Percentiles rank a stretch among this genome's conserved stretches.
phyloP scores from a whole-genome alignment of 176 grass and related monocot genomes.

The Musa acuminata region DNA sequence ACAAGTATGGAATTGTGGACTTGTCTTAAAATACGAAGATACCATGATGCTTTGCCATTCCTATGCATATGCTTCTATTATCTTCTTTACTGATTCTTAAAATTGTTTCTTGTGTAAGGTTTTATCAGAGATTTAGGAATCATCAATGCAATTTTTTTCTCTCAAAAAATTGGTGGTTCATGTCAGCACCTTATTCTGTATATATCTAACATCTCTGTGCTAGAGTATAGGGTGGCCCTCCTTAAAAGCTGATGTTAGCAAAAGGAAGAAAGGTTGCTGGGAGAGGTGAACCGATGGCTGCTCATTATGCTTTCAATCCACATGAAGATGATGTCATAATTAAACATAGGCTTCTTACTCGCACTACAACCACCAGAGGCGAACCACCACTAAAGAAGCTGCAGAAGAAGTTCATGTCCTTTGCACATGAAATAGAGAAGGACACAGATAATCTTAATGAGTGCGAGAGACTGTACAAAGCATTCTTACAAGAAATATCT shows the following conservation, averaged over 20 bases:
- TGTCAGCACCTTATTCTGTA: neutral
- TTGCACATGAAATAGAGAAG: conserved; percentile 70
- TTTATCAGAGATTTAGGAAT: too few relatives aligned
- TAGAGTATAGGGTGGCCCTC: neutral
- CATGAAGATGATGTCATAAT: conserved; percentile 78
- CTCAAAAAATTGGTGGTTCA: too few relatives aligned
- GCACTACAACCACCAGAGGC: conserved; percentile 78
- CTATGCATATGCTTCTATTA: too few relatives aligned
- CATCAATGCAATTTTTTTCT: too few relatives aligned
- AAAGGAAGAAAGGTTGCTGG: conserved; percentile 67
- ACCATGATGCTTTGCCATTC: too few relatives aligned
- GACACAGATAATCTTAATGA: conserved; percentile 43
- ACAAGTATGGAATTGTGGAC: too few relatives aligned
- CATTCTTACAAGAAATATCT: conserved; percentile 78
- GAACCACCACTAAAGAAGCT: conserved; percentile 93
- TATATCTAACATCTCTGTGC: neutral
- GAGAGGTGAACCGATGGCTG: conserved; percentile 60
- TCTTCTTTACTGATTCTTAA: too few relatives aligned
- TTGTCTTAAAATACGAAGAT: too few relatives aligned
- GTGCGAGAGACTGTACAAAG: conserved; percentile 58
- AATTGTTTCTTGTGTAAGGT: too few relatives aligned
- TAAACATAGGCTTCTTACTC: conserved; percentile 84
- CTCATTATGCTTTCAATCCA: conserved; percentile 66
- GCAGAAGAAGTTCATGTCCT: conserved; percentile 78
- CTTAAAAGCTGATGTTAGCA: conserved; percentile 8